A percentile compares a stretch with the other conserved stretches of the same genome.
These are phyloP conservation scores for Calonectria pseudoturangicola DNA, from an alignment of 2,329 filamentous ascomycete genomes.

Conservation along the genomic window DNA sequence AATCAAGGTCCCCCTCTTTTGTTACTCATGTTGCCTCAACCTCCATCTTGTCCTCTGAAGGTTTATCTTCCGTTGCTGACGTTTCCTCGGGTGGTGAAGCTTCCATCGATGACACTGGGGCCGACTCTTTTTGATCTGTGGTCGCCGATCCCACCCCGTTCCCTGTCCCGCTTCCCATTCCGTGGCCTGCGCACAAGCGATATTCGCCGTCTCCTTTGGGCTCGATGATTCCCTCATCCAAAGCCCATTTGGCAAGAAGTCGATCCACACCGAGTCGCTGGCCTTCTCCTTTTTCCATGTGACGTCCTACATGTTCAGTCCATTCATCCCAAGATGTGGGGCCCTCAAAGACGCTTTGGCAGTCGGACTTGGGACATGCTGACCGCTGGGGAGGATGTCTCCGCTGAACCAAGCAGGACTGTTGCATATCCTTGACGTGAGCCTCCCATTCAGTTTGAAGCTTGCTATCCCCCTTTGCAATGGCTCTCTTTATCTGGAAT, in stretches of 20 bases:
- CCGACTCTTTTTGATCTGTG: conserved; percentile 55
- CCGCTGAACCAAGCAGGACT: conserved; percentile 82
- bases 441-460: conserved; percentile 78
- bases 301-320: conserved; percentile 93
- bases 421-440: conserved; percentile 81
- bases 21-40: conserved; percentile 47
- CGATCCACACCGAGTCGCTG: conserved; percentile 74
- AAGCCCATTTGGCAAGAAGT: conserved; percentile 76
- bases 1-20: conserved; percentile 37
- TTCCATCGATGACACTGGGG: conserved; percentile 46
- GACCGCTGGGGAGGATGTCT: conserved; percentile 82
- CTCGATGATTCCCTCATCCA: conserved; percentile 79
- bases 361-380: conserved; percentile 83
- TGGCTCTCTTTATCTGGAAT: conserved; percentile 75
- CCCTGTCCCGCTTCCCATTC: conserved; percentile 46
- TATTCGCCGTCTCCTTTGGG: conserved; percentile 74
- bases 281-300: conserved; percentile 86
- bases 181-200: conserved; percentile 64
- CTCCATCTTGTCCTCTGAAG: conserved; percentile 54
- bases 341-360: conserved; percentile 82
- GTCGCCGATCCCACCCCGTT: conserved; percentile 43
- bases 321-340: conserved; percentile 88
- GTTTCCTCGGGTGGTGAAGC: conserved; percentile 52
- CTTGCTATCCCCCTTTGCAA: conserved; percentile 75
- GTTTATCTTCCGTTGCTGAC: conserved; percentile 49